Evolutionary conservation across 345 rosid species (phyloP).

Genomic region (Lumnitzera littorea): DNA sequence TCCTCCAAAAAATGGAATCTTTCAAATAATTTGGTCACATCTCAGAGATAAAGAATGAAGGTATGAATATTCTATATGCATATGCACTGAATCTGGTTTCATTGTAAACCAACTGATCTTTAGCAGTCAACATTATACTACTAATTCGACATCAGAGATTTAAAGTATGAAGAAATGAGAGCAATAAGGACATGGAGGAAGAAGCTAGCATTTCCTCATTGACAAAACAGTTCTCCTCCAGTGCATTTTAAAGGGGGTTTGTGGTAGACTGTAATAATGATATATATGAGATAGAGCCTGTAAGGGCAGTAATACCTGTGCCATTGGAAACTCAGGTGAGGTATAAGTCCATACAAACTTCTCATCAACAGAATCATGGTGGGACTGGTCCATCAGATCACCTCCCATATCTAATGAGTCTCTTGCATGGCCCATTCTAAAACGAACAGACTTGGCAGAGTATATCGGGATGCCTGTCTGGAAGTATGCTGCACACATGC

Average conservation of each 20-base stretch:
- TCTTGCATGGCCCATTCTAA: slow-evolving; percentile 57
- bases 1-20: too few species aligned
- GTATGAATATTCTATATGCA: too few species aligned
- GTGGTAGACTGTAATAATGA: background rate
- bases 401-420: slow-evolving; percentile 12
- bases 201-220: too few species aligned
- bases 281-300: background rate
- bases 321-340: slow-evolving; percentile 84
- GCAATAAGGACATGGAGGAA: too few species aligned
- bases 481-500: slow-evolving; percentile 56
- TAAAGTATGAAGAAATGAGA: too few species aligned
- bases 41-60: too few species aligned
- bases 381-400: slow-evolving; percentile 17
- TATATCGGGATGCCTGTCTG: slow-evolving; percentile 68
- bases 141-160: too few species aligned
- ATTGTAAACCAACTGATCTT: too few species aligned
- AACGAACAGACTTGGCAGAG: slow-evolving; percentile 66
- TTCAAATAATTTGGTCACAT: too few species aligned
- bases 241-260: background rate
- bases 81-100: too few species aligned
- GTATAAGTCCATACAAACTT: slow-evolving; percentile 71
- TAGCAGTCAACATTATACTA: too few species aligned
- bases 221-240: too few species aligned
- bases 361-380: slow-evolving; percentile 23
- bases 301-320: slow-evolving; percentile 46